phyloP scores from a whole-genome alignment of 78 protist genomes.

The Mantamonas sphyraenae region DNA sequence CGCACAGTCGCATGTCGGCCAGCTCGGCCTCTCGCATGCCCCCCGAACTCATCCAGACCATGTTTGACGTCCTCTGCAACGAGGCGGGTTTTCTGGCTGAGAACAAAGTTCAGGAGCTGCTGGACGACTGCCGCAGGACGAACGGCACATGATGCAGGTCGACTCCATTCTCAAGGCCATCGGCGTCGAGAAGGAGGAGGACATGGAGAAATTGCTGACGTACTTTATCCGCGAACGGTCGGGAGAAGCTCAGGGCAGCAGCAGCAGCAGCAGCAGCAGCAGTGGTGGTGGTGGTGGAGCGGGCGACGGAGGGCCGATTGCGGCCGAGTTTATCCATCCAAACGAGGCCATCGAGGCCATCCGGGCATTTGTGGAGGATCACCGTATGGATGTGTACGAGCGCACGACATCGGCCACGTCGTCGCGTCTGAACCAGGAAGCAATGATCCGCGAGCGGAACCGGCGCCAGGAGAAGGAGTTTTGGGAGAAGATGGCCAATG shows the following conservation, averaged over 20 bases:
- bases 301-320: neutral
- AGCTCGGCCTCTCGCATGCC: neutral
- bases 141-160: conserved; percentile 14
- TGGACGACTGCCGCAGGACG: conserved; percentile 4
- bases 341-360: conserved; percentile 25
- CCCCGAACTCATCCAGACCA: neutral
- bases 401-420: neutral
- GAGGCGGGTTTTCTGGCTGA: conserved; percentile 32
- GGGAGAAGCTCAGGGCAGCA: too few relatives aligned
- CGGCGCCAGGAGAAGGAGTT: conserved; percentile 23
- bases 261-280: too few relatives aligned
- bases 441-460: neutral
- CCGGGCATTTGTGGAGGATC: conserved; percentile 33
- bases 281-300: neutral
- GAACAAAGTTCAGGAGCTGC: neutral
- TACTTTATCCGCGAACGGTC: conserved; percentile 29
- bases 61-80: conserved; percentile 32
- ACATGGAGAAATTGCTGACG: conserved; percentile 26
- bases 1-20: neutral
- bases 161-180: conserved; percentile 44
- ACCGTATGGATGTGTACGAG: neutral
- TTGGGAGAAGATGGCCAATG: conserved; percentile 11
- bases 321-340: conserved; percentile 14
- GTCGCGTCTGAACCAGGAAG: neutral
- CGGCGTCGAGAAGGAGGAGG: conserved; percentile 26